phyloP scores from a whole-genome alignment of 2,329 filamentous ascomycete species.

The Penicillium sp. region DNA sequence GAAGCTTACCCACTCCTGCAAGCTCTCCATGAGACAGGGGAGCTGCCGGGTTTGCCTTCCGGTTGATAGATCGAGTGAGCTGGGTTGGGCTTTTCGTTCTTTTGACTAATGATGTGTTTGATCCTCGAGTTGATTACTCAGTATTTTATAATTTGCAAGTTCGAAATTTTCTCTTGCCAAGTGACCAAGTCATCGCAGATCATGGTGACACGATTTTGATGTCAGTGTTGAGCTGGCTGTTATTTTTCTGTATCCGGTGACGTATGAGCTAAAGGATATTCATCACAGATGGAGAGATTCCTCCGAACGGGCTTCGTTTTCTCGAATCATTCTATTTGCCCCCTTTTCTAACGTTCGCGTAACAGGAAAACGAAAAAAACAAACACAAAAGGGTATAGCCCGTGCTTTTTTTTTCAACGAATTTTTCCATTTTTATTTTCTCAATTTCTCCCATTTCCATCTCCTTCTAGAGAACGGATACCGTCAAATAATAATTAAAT shows the following conservation, averaged over 20 bases:
- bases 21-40: neutral
- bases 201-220: slow-evolving; percentile 1
- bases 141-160: neutral
- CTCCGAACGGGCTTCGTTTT: neutral
- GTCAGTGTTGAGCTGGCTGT: neutral
- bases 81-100: neutral
- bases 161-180: neutral
- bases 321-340: neutral
- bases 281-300: neutral
- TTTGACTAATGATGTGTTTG: neutral
- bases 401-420: neutral
- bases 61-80: neutral
- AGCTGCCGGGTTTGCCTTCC: neutral
- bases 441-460: neutral
- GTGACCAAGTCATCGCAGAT: neutral
- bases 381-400: neutral
- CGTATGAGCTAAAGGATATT: slow-evolving; percentile 1
- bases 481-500: neutral
- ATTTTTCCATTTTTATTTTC: neutral
- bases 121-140: neutral
- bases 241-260: neutral
- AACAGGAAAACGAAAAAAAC: neutral
- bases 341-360: neutral
- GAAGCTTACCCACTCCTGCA: slow-evolving; percentile 1
- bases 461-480: neutral